Percentiles rank a stretch among this genome's conserved stretches.
Conservation (phyloP, 179 eudicot genomes). For the Gypsophila paniculata region DNA sequence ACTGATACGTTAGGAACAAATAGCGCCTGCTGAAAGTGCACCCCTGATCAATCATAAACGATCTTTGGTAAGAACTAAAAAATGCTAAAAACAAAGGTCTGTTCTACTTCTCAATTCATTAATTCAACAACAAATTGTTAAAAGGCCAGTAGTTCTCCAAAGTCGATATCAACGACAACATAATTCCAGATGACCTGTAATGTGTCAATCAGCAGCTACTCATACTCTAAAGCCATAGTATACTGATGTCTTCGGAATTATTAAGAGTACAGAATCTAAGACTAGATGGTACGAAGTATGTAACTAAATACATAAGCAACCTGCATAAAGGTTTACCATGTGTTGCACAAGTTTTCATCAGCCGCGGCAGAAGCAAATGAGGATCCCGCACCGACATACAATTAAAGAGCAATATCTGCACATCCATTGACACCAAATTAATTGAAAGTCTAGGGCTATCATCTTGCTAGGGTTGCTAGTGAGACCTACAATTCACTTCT, state of each 20-base stretch:
- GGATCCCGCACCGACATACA: constrained; percentile 99
- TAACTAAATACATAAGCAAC: constrained; percentile 6
- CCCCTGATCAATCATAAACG: constrained; percentile 49
- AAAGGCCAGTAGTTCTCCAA: not conserved
- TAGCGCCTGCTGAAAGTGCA: constrained; percentile 75
- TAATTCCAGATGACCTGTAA: not conserved
- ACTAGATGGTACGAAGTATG: constrained; percentile 1
- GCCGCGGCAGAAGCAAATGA: constrained; percentile 70
- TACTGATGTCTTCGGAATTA: too few relatives aligned
- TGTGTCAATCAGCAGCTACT: not conserved
- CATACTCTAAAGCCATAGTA: not conserved
- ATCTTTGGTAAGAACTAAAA: constrained; percentile 4
- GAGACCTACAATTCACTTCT: not conserved
- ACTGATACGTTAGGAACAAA: constrained; percentile 90
- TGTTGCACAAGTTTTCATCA: constrained; percentile 65
- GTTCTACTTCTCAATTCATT: not conserved
- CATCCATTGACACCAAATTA: constrained; percentile 12
- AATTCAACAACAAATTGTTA: not conserved
- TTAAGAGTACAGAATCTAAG: not conserved
- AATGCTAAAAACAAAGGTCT: constrained; percentile 9
- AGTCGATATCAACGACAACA: not conserved
- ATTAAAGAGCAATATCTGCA: constrained; percentile 94
- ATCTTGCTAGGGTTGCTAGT: not conserved
- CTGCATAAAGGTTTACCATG: constrained; percentile 53
- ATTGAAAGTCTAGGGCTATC: not conserved